These are phyloP conservation scores for Arbutus unedo DNA, from an alignment of 148 eudicot genomes.

Conservation along the genomic window DNA sequence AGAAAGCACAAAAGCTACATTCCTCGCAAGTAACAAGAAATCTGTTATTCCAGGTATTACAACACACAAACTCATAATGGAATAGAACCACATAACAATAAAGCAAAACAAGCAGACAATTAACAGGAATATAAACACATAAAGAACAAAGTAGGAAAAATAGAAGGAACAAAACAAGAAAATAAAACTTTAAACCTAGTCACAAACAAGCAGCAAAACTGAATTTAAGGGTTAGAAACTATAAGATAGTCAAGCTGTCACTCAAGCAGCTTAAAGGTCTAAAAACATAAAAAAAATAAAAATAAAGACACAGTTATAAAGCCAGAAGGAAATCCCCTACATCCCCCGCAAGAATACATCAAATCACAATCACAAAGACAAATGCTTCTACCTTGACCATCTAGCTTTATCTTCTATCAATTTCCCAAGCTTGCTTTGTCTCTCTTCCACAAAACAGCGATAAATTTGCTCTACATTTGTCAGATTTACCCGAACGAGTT, in stretches of 20 bases:
- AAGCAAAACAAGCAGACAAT: neutral
- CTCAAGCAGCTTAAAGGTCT: neutral
- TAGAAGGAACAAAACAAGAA: neutral
- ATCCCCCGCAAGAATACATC: neutral
- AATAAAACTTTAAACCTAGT: neutral
- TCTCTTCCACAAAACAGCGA: constrained; percentile 84
- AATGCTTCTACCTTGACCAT: constrained; percentile 71
- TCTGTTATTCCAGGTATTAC: neutral
- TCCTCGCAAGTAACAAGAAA: constrained; percentile 8
- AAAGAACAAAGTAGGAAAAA: neutral
- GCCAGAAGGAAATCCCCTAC: neutral
- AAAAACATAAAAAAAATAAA: neutral
- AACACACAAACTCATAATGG: neutral
- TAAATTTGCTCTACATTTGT: constrained; percentile 89
- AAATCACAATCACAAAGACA: neutral
- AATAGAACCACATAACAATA: constrained; percentile 7
- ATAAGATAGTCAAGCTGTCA: neutral
- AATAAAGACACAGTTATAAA: neutral
- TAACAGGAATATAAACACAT: neutral
- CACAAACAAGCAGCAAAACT: neutral
- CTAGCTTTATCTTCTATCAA: constrained; percentile 80
- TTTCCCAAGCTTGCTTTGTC: constrained; percentile 66
- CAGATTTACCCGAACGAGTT: constrained; percentile 80
- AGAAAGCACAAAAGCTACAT: constrained; percentile 78
- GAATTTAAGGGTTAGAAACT: neutral